Evolutionary conservation across 2,329 filamentous ascomycete species (phyloP).

Genomic region (Sarocladiaceae sp.): DNA sequence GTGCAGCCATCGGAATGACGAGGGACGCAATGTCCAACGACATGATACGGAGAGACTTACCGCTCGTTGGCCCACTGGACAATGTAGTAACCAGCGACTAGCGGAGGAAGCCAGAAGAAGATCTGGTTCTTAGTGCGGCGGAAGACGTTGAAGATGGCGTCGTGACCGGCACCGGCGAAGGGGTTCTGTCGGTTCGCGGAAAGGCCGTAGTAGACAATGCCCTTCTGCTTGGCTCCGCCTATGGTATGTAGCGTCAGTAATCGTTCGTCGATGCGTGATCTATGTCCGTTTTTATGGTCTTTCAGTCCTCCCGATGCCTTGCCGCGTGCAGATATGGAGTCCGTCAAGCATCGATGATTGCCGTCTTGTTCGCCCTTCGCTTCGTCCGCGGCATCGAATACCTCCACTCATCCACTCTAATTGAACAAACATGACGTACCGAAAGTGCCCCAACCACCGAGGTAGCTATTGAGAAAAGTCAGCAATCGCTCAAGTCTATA

Average conservation of each 20-base stretch:
- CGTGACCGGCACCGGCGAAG: conserved; percentile 70
- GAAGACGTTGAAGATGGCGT: conserved; percentile 93
- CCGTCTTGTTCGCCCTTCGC: neutral
- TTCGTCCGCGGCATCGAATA: neutral
- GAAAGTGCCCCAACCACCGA: conserved; percentile 71
- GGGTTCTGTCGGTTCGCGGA: conserved; percentile 87
- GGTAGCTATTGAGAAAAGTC: conserved; percentile 50
- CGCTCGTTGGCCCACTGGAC: conserved; percentile 90
- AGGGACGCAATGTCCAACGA: no score
- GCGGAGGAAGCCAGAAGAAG: conserved; percentile 80
- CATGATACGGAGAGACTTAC: conserved; percentile 54
- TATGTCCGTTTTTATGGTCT: no score
- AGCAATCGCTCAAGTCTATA: conserved; percentile 16
- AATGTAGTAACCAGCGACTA: conserved; percentile 72
- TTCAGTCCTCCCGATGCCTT: no score
- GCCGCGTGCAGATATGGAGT: no score
- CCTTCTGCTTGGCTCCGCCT: conserved; percentile 59
- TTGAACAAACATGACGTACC: conserved; percentile 50
- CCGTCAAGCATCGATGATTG: no score
- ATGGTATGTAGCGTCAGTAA: conserved; percentile 17
- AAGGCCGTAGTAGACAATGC: conserved; percentile 68
- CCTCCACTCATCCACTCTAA: neutral
- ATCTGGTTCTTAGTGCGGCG: conserved; percentile 82
- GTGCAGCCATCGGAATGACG: no score
- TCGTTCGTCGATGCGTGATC: no score